A percentile compares a stretch with the other conserved stretches of the same genome.
Conservation (phyloP, 441 rosid genomes). For the Francoa sonchifolia region DNA sequence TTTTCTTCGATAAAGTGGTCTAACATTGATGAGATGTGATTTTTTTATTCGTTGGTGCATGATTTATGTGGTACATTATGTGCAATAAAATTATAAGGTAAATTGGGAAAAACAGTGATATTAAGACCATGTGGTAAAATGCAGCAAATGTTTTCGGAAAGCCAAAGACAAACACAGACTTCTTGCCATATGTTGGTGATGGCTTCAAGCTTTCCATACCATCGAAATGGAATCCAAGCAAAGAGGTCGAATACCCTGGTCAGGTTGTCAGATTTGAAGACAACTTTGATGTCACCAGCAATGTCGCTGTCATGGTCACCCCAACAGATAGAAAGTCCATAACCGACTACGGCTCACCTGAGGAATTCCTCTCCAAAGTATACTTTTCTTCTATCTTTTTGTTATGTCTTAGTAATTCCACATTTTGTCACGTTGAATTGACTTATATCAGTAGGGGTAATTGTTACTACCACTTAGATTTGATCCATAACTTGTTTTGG, state of each 20-base stretch:
- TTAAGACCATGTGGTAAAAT: no score
- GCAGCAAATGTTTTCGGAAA: constrained; percentile 95
- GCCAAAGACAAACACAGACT: constrained; percentile 82
- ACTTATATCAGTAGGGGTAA: no score
- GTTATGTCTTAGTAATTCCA: no score
- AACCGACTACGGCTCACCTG: constrained; percentile 77
- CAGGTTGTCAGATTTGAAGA: constrained; percentile 89
- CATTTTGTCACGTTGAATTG: no score
- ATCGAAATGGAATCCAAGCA: constrained; percentile 94
- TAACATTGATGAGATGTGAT: no score
- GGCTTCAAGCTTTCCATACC: constrained; percentile 73
- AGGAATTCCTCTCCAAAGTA: constrained; percentile 68
- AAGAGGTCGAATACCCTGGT: constrained; percentile 79
- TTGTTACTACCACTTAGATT: no score
- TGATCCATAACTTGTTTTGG: no score
- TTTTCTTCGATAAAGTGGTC: no score
- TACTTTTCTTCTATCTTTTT: background rate
- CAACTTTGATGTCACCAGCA: constrained; percentile 71
- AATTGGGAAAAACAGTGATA: no score
- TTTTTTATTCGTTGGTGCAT: no score
- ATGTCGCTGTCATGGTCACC: constrained; percentile 54
- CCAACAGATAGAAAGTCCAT: constrained; percentile 89
- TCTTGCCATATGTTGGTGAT: constrained; percentile 54
- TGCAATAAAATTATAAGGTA: no score
- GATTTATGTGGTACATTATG: no score